These are phyloP conservation scores for Sclerotiophoma versabilis DNA, from an alignment of 2,329 filamentous ascomycete genomes.

Conservation along the genomic window DNA sequence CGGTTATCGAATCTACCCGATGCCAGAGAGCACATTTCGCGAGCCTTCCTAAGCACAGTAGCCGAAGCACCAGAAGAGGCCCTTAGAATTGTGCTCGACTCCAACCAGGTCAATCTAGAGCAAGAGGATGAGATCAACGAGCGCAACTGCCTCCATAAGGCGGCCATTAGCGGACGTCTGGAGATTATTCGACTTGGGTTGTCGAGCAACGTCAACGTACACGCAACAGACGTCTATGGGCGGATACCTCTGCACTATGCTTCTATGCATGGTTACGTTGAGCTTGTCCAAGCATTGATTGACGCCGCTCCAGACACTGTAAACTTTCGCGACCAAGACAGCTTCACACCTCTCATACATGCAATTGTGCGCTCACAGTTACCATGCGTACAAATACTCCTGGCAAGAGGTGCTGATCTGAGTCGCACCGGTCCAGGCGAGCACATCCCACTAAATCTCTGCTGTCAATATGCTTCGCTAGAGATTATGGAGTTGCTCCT, in stretches of 20 bases:
- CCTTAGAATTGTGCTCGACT: conserved; percentile 78
- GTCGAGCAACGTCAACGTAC: conserved; percentile 76
- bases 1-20: conserved; percentile 70
- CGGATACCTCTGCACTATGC: conserved; percentile 94
- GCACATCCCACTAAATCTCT: conserved; percentile 92
- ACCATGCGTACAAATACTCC: conserved; percentile 78
- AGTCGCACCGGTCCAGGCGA: conserved; percentile 86
- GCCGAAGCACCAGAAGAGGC: conserved; percentile 82
- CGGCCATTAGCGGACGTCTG: conserved; percentile 88
- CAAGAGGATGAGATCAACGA: conserved; percentile 98
- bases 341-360: conserved; percentile 95
- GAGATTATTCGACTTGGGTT: conserved; percentile 80
- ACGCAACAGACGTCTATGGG: conserved; percentile 89
- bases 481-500: conserved; percentile 86
- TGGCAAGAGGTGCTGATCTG: conserved; percentile 80
- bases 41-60: conserved; percentile 89
- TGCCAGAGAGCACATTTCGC: conserved; percentile 78
- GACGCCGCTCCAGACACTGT: conserved; percentile 75
- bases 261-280: conserved; percentile 88
- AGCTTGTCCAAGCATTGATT: conserved; percentile 79
- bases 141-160: conserved; percentile 93
- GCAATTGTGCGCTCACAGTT: conserved; percentile 89
- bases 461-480: conserved; percentile 90
- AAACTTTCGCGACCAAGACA: conserved; percentile 91
- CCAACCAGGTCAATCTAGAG: conserved; percentile 83